phyloP scores from a whole-genome alignment of 2,329 filamentous ascomycete species.

The Aspergillus amoenus region DNA sequence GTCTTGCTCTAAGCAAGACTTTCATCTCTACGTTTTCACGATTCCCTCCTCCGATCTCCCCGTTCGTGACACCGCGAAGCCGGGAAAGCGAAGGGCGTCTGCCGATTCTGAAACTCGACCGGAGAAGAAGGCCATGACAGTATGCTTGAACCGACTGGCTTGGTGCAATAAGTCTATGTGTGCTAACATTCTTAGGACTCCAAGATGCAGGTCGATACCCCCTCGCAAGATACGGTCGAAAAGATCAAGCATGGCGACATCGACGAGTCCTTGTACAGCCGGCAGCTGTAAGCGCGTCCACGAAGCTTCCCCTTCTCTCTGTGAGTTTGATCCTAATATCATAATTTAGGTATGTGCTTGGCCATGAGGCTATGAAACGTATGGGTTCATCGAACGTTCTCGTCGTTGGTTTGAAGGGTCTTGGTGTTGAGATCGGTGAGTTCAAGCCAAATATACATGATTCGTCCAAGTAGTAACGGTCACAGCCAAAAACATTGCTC shows the following conservation, averaged over 20 bases:
- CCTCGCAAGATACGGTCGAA: conserved; percentile 57
- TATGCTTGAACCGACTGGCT: conserved; percentile 28
- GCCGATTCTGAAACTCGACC: conserved; percentile 47
- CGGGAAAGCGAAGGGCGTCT: conserved; percentile 55
- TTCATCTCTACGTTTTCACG: conserved; percentile 38
- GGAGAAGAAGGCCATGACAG: conserved; percentile 55
- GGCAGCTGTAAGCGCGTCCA: conserved; percentile 53
- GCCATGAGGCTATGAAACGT: conserved; percentile 91
- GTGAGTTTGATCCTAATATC: neutral
- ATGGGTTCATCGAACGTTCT: conserved; percentile 97
- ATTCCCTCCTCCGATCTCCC: conserved; percentile 45
- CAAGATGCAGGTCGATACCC: conserved; percentile 63
- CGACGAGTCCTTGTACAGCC: conserved; percentile 66
- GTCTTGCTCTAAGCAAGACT: conserved; percentile 44
- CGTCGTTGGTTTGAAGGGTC: conserved; percentile 84
- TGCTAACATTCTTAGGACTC: conserved; percentile 41
- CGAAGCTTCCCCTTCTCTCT: neutral
- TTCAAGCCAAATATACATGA: conserved; percentile 15
- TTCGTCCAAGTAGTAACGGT: conserved; percentile 7
- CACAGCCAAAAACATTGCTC: conserved; percentile 92
- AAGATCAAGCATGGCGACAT: conserved; percentile 65
- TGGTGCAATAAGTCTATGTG: neutral
- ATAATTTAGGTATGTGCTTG: conserved; percentile 59
- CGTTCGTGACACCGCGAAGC: conserved; percentile 47
- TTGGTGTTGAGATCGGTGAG: conserved; percentile 83